Evolutionary conservation across 2,329 filamentous ascomycete genomes (phyloP).

Genomic region (Phyllosticta citrichinensis): DNA sequence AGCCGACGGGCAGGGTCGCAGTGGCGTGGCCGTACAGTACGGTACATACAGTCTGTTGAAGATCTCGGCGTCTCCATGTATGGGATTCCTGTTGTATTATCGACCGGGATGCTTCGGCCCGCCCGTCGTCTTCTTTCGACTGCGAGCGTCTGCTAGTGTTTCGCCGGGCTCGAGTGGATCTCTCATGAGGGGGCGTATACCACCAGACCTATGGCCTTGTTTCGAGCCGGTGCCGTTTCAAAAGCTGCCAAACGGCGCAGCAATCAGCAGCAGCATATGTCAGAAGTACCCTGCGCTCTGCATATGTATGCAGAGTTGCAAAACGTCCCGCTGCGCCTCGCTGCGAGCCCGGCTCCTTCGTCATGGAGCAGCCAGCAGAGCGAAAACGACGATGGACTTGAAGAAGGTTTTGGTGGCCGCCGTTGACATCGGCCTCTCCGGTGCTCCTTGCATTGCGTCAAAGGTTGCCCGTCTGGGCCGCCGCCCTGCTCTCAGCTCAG

Average conservation of each 20-base stretch:
- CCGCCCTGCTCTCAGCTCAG: constrained; percentile 7
- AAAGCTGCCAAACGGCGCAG: constrained; percentile 7
- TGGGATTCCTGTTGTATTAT: neutral
- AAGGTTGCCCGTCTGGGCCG: constrained; percentile 2
- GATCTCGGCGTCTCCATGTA: constrained; percentile 11
- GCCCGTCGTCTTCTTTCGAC: neutral
- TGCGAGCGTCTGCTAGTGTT: constrained; percentile 3
- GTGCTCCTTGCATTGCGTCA: constrained; percentile 8
- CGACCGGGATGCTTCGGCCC: neutral
- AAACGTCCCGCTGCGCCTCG: constrained; percentile 6
- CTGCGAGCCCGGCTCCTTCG: neutral
- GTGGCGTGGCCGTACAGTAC: constrained; percentile 1
- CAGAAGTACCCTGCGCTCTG: neutral
- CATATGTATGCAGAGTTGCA: neutral
- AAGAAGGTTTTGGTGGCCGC: neutral
- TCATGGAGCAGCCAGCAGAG: constrained; percentile 3
- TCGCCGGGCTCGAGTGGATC: constrained; percentile 2
- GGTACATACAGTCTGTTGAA: neutral
- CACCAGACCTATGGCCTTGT: constrained; percentile 8
- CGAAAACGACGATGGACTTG: neutral
- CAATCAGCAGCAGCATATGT: neutral
- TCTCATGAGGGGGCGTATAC: neutral
- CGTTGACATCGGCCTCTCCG: constrained; percentile 7
- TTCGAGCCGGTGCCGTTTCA: constrained; percentile 10
- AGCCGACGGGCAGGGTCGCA: constrained; percentile 1